A percentile compares a stretch with the other conserved stretches of the same genome.
Conservation (phyloP, 2,329 filamentous ascomycete species). For the Ceratocystis huliohia region DNA sequence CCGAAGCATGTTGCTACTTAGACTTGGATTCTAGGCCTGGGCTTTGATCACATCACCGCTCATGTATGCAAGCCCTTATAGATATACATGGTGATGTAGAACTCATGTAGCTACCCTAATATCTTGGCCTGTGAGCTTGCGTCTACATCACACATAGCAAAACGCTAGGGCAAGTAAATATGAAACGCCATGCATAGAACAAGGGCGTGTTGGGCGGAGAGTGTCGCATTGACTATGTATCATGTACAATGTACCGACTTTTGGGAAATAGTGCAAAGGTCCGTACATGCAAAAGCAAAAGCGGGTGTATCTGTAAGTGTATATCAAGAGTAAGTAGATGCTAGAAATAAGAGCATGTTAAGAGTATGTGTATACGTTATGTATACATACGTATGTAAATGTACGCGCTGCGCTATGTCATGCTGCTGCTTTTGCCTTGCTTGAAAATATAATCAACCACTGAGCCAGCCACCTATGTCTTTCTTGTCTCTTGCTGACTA, state of each 20-base stretch:
- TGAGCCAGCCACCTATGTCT: no score
- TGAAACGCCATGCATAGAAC: constrained; percentile 2
- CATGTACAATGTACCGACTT: constrained; percentile 7
- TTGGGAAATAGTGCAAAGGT: constrained; percentile 8
- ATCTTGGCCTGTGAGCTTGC: not conserved
- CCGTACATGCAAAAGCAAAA: not conserved
- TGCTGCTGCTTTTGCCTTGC: not conserved
- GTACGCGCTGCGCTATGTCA: not conserved
- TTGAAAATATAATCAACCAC: not conserved
- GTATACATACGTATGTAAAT: not conserved
- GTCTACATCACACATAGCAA: not conserved
- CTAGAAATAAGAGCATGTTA: not conserved
- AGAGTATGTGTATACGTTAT: not conserved
- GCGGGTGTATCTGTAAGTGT: not conserved
- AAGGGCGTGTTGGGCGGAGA: not conserved
- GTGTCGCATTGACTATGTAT: not conserved
- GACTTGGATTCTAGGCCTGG: no score
- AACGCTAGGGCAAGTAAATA: not conserved
- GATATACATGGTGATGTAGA: no score
- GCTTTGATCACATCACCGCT: no score
- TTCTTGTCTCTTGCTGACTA: no score
- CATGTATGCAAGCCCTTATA: no score
- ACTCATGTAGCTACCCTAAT: no score
- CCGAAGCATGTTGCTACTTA: no score
- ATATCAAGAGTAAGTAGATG: not conserved